Percentiles rank a stretch among this genome's conserved stretches.
Conservation (phyloP, 768 basidiomycete species). For the Calvatia gigantea region DNA sequence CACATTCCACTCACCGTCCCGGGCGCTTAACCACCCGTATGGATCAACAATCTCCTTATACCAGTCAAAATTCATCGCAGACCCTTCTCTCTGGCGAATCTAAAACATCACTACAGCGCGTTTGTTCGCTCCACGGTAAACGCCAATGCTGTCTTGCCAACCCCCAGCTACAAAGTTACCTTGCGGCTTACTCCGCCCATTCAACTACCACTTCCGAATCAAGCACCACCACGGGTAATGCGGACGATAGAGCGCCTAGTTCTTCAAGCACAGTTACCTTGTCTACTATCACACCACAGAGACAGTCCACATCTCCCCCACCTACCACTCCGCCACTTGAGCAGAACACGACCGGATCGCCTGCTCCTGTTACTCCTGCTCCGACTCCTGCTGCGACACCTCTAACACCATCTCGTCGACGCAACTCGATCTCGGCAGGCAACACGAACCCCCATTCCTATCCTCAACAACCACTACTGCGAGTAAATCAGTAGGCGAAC, state of each 20-base stretch:
- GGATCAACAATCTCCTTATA: too few relatives aligned
- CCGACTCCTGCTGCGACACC: background rate
- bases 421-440: background rate
- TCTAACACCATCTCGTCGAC: background rate
- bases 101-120: background rate
- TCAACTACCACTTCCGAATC: background rate
- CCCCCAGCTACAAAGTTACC: background rate
- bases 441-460: background rate
- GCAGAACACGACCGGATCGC: background rate
- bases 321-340: too few relatives aligned
- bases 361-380: background rate
- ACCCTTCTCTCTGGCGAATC: background rate
- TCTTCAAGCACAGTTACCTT: background rate
- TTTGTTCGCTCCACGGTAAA: constrained; percentile 16
- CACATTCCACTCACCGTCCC: too few relatives aligned
- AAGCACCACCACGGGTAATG: background rate
- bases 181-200: background rate
- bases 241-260: background rate
- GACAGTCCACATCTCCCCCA: background rate
- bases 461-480: background rate
- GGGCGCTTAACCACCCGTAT: too few relatives aligned
- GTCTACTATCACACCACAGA: background rate
- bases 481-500: background rate
- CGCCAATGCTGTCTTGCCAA: constrained; percentile 5
- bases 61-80: too few relatives aligned